These are phyloP conservation scores for Spiromastix sp. DNA, from an alignment of 2,329 filamentous ascomycete species.

Conservation along the genomic window DNA sequence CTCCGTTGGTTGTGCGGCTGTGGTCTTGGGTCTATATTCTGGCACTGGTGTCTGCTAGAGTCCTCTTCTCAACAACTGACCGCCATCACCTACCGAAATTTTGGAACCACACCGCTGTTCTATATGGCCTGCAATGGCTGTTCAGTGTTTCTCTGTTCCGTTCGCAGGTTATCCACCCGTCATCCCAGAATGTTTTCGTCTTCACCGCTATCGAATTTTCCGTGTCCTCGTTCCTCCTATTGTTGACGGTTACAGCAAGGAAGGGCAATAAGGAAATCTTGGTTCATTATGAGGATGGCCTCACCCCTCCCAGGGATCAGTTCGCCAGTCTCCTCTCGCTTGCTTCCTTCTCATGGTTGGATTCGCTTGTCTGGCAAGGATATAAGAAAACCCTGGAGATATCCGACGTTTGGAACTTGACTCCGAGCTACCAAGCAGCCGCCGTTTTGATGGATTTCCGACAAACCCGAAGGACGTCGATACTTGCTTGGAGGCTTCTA, in stretches of 20 bases:
- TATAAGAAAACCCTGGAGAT: constrained; percentile 79
- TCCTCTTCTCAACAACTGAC: constrained; percentile 51
- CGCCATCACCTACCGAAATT: constrained; percentile 60
- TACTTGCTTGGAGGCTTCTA: constrained; percentile 68
- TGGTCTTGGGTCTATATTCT: constrained; percentile 73
- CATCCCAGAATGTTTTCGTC: constrained; percentile 49
- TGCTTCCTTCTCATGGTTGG: constrained; percentile 82
- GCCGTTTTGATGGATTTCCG: constrained; percentile 72
- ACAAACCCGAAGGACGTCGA: constrained; percentile 70
- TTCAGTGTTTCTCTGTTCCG: constrained; percentile 69
- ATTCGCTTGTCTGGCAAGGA: constrained; percentile 77
- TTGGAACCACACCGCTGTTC: constrained; percentile 84
- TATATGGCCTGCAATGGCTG: constrained; percentile 78
- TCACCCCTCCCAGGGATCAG: constrained; percentile 79
- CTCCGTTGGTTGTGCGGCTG: constrained; percentile 57
- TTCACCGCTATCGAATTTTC: constrained; percentile 65
- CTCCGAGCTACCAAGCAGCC: constrained; percentile 79
- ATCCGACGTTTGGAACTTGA: constrained; percentile 80
- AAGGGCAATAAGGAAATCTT: constrained; percentile 86
- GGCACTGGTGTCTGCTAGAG: constrained; percentile 59
- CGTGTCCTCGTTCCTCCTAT: constrained; percentile 61
- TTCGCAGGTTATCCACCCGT: constrained; percentile 70
- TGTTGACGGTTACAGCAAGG: constrained; percentile 68
- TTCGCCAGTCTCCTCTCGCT: constrained; percentile 81
- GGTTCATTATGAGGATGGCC: constrained; percentile 77